phyloP scores from a whole-genome alignment of 2,329 filamentous ascomycete genomes.

The Colletotrichum spaethianum region DNA sequence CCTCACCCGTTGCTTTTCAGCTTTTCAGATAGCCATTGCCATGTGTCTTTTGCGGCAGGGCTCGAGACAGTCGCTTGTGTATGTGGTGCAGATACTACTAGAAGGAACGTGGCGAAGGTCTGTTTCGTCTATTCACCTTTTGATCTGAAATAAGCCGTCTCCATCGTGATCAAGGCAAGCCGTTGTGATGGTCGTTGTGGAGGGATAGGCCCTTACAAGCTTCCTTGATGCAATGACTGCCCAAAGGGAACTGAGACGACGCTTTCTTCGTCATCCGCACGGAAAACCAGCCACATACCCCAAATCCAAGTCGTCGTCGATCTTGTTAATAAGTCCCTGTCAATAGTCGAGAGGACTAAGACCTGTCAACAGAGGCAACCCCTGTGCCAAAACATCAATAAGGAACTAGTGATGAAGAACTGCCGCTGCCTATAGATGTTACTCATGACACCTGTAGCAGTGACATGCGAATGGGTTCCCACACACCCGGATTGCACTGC shows the following conservation, averaged over 20 bases:
- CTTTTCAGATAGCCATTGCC: neutral
- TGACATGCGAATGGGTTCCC: conserved; percentile 6
- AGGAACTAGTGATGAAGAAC: conserved; percentile 39
- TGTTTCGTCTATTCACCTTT: neutral
- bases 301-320: conserved; percentile 38
- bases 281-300: conserved; percentile 19
- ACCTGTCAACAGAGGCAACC: conserved; percentile 17
- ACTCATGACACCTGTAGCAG: conserved; percentile 9
- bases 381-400: conserved; percentile 34
- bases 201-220: neutral
- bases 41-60: neutral
- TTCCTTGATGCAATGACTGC: conserved; percentile 1
- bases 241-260: conserved; percentile 5
- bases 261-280: neutral
- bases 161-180: neutral
- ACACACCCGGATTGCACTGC: conserved; percentile 2
- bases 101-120: neutral
- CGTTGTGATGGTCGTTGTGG: neutral
- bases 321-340: conserved; percentile 39
- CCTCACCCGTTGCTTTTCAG: neutral
- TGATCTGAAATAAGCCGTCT: neutral
- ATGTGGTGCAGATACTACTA: neutral
- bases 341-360: conserved; percentile 20
- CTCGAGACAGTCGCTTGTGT: neutral
- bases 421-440: conserved; percentile 29